These are phyloP conservation scores for Oxyria digyna DNA, from an alignment of 148 eudicot species.

Conservation along the genomic window DNA sequence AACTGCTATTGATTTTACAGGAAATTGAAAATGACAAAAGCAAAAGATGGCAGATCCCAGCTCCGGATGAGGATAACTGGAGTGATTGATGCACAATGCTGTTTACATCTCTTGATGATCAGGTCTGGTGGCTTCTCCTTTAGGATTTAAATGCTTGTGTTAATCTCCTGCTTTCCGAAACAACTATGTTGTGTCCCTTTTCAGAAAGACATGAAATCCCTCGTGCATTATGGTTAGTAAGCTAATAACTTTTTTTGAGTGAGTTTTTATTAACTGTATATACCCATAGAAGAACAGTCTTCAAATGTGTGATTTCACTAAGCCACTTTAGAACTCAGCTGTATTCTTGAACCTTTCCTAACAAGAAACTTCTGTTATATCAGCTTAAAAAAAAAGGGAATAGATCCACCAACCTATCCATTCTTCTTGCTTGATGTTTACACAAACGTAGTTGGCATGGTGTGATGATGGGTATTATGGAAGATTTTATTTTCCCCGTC, in stretches of 20 bases:
- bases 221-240: not conserved
- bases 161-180: not conserved
- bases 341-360: no score
- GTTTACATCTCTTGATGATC: not conserved
- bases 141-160: not conserved
- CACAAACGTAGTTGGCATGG: not conserved
- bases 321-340: not conserved
- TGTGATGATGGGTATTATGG: not conserved
- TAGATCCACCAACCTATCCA: no score
- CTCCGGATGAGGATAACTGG: conserved; percentile 80
- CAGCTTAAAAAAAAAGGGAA: no score
- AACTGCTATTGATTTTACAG: not conserved
- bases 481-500: not conserved
- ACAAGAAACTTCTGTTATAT: no score
- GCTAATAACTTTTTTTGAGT: not conserved
- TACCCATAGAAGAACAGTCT: not conserved
- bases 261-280: not conserved
- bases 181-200: not conserved
- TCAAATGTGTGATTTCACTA: not conserved
- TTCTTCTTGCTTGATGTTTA: not conserved
- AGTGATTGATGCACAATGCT: conserved; percentile 46
- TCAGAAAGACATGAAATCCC: not conserved
- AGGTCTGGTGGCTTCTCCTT: conserved; percentile 4
- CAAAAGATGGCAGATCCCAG: conserved; percentile 22
- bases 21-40: conserved; percentile 38